phyloP scores from a whole-genome alignment of 2,329 filamentous ascomycete genomes.

The Fusarium sp. region DNA sequence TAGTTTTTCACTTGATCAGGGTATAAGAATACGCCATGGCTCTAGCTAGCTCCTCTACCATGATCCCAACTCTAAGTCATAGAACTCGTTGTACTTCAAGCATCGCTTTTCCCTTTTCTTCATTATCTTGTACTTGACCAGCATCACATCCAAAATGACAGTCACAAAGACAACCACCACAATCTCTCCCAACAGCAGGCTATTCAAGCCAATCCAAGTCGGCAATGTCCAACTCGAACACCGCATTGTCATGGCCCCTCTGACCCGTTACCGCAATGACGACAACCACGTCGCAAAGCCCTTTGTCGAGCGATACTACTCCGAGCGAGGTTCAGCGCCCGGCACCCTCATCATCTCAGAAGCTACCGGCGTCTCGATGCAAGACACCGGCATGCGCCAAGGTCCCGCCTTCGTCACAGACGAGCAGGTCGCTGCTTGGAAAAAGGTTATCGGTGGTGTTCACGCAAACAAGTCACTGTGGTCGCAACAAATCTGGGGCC shows the following conservation, averaged over 20 bases:
- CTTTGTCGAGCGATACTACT: conserved; percentile 43
- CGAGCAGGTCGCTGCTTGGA: conserved; percentile 42
- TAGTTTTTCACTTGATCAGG: not conserved
- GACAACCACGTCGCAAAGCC: conserved; percentile 47
- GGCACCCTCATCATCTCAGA: conserved; percentile 51
- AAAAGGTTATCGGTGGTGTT: conserved; percentile 40
- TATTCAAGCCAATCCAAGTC: conserved; percentile 39
- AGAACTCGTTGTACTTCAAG: not conserved
- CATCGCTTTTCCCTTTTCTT: not conserved
- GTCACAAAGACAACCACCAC: not conserved
- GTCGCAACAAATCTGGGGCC: conserved; percentile 42
- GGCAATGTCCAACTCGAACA: conserved; percentile 32
- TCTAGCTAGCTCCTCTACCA: not conserved
- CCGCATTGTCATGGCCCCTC: conserved; percentile 39
- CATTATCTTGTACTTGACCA: not conserved
- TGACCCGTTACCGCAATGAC: conserved; percentile 60
- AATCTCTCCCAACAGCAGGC: conserved; percentile 23
- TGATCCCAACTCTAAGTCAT: not conserved
- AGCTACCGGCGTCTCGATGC: conserved; percentile 41
- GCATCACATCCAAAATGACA: conserved; percentile 10
- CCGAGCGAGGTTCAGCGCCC: conserved; percentile 52
- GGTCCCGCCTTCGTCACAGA: conserved; percentile 24
- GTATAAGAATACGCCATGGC: not conserved
- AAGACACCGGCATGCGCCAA: conserved; percentile 19
- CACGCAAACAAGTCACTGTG: conserved; percentile 43